Conservation (phyloP, 2,329 filamentous ascomycete genomes). For the Fusarium domesticum region DNA sequence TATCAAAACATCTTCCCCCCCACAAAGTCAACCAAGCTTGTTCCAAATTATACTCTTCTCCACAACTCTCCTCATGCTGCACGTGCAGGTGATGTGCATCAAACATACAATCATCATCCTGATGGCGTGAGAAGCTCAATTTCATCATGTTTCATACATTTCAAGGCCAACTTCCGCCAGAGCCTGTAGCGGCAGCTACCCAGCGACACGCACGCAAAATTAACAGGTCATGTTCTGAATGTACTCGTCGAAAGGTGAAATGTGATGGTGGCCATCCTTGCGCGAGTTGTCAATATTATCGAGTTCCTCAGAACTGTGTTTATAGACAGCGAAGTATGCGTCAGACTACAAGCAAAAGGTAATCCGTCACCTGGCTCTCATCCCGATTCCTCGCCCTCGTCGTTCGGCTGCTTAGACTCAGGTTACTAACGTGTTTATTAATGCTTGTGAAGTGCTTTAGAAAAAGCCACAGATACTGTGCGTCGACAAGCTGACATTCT, state of each 20-base stretch:
- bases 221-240: constrained; percentile 30
- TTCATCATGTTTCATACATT: constrained; percentile 8
- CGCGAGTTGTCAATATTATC: constrained; percentile 38
- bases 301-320: constrained; percentile 25
- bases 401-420: neutral
- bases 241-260: constrained; percentile 34
- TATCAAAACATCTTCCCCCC: neutral
- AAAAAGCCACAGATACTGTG: constrained; percentile 16
- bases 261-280: constrained; percentile 40
- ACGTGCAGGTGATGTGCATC: neutral
- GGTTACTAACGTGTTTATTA: too few relatives aligned
- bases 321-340: constrained; percentile 32
- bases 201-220: constrained; percentile 8
- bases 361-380: too few relatives aligned
- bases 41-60: neutral
- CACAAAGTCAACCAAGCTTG: neutral
- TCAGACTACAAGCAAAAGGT: constrained; percentile 28
- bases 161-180: neutral
- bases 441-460: constrained; percentile 6
- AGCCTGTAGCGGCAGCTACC: neutral
- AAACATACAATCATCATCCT: too few relatives aligned
- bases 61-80: neutral
- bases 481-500: constrained; percentile 6
- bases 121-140: neutral
- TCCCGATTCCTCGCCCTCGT: neutral